These are phyloP conservation scores for Boletus reticuloceps DNA, from an alignment of 768 basidiomycete genomes.

Conservation along the genomic window DNA sequence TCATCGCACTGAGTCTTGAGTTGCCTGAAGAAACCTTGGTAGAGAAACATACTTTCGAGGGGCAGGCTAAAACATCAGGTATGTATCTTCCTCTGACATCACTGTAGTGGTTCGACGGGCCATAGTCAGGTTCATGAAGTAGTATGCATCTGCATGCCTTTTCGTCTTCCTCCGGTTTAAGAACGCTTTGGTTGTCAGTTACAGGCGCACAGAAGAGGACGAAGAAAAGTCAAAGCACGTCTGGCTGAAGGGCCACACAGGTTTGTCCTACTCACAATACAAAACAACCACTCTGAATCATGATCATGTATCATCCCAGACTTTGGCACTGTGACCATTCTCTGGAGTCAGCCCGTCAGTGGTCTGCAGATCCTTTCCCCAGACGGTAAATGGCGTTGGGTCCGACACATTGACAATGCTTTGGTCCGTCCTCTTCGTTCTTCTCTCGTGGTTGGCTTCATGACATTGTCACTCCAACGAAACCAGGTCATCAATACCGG, in stretches of 20 bases:
- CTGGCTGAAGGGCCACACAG: slow-evolving; percentile 59
- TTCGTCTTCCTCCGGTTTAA: not conserved
- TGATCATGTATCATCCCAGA: slow-evolving; percentile 50
- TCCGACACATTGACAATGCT: slow-evolving; percentile 56
- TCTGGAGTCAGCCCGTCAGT: slow-evolving; percentile 59
- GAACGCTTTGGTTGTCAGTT: slow-evolving; percentile 30
- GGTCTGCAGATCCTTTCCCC: slow-evolving; percentile 54
- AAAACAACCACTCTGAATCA: not conserved
- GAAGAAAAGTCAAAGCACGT: slow-evolving; percentile 50
- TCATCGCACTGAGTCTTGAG: slow-evolving; percentile 49
- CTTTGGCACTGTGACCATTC: slow-evolving; percentile 51
- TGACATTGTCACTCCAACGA: not conserved
- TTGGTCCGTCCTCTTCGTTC: slow-evolving; percentile 34
- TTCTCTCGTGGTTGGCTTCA: not conserved
- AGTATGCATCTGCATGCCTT: slow-evolving; percentile 35
- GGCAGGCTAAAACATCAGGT: slow-evolving; percentile 40
- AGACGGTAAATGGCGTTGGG: slow-evolving; percentile 56
- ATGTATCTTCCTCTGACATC: not conserved
- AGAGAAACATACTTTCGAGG: slow-evolving; percentile 44
- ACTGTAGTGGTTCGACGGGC: not conserved
- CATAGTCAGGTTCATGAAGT: slow-evolving; percentile 63
- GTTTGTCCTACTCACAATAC: slow-evolving; percentile 23
- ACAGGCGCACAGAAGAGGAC: slow-evolving; percentile 48
- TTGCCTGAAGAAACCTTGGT: slow-evolving; percentile 52
- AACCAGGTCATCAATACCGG: slow-evolving; percentile 58